phyloP scores from a whole-genome alignment of 2,329 filamentous ascomycete species.

The Zymoseptoria crescenta region DNA sequence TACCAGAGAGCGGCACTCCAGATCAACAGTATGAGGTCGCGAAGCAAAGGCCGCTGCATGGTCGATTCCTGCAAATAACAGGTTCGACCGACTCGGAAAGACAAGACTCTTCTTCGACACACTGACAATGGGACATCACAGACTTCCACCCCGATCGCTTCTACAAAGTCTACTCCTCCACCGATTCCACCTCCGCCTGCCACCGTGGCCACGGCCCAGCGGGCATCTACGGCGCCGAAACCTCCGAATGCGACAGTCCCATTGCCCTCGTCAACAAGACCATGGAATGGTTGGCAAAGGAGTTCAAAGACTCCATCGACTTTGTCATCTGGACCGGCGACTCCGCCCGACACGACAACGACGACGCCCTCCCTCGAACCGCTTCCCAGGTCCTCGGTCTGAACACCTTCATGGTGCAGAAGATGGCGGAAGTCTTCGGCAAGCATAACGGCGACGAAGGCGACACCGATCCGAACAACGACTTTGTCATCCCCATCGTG shows the following conservation, averaged over 20 bases:
- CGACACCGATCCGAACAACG: slow-evolving; percentile 43
- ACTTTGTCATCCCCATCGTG: slow-evolving; percentile 68
- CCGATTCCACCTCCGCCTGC: slow-evolving; percentile 61
- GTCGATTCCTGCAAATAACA: slow-evolving; percentile 82
- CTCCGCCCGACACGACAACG: slow-evolving; percentile 34
- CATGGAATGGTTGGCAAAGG: slow-evolving; percentile 69
- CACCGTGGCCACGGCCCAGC: slow-evolving; percentile 71
- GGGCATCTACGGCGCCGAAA: slow-evolving; percentile 76
- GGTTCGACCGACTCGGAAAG: slow-evolving; percentile 46
- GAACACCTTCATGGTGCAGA: slow-evolving; percentile 67
- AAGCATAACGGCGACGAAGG: slow-evolving; percentile 43
- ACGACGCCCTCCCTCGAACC: slow-evolving; percentile 59
- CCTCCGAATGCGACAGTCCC: slow-evolving; percentile 82
- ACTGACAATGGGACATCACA: slow-evolving; percentile 31
- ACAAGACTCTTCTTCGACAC: slow-evolving; percentile 9
- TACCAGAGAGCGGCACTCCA: neutral
- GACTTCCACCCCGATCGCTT: slow-evolving; percentile 88
- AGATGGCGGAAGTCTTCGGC: slow-evolving; percentile 68
- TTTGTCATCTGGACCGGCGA: slow-evolving; percentile 36
- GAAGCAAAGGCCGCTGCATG: slow-evolving; percentile 35
- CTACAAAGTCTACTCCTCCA: slow-evolving; percentile 72
- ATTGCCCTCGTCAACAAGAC: slow-evolving; percentile 75
- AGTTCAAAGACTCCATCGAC: slow-evolving; percentile 32
- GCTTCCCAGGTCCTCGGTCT: slow-evolving; percentile 66
- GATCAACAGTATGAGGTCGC: neutral